Evolutionary conservation across 1,139 yeast genomes (phyloP).

Genomic region (Ogataea hybrid): DNA sequence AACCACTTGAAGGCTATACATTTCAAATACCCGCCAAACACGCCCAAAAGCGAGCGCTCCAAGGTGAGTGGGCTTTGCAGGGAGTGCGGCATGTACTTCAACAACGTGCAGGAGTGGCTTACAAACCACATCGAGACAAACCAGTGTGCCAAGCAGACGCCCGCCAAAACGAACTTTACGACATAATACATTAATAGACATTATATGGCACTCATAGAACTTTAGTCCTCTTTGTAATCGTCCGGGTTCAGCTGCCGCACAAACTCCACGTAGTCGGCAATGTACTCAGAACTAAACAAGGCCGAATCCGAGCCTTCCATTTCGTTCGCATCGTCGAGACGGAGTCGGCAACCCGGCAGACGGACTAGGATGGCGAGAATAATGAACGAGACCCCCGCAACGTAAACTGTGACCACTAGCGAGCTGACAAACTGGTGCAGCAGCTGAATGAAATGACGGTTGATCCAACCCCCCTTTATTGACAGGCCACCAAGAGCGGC

Average conservation of each 20-base stretch:
- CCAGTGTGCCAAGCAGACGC: slow-evolving; percentile 21
- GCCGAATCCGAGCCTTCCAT: slow-evolving; percentile 41
- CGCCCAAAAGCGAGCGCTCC: slow-evolving; percentile 72
- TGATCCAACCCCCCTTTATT: slow-evolving; percentile 49
- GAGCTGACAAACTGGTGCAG: slow-evolving; percentile 47
- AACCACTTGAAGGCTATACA: slow-evolving; percentile 89
- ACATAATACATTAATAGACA: slow-evolving; percentile 3
- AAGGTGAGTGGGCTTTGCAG: slow-evolving; percentile 73
- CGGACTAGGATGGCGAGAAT: slow-evolving; percentile 43
- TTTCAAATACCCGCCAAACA: slow-evolving; percentile 85
- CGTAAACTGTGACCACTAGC: slow-evolving; percentile 41
- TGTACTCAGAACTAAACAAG: slow-evolving; percentile 43
- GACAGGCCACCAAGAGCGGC: slow-evolving; percentile 18
- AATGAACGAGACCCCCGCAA: slow-evolving; percentile 37
- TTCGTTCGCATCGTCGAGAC: slow-evolving; percentile 38
- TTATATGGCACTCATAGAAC: background rate
- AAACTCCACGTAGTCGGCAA: slow-evolving; percentile 47
- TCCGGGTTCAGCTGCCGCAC: slow-evolving; percentile 43
- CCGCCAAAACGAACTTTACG: background rate
- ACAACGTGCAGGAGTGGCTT: slow-evolving; percentile 78
- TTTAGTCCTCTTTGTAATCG: slow-evolving; percentile 32
- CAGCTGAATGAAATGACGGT: slow-evolving; percentile 46
- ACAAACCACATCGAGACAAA: slow-evolving; percentile 64
- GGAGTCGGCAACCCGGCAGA: slow-evolving; percentile 45
- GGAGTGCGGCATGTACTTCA: slow-evolving; percentile 65